Evolutionary conservation across 164 flowering plant genomes (phyloP), one percentile per base, ranked within the genome.

Genomic region (Cinnamomum micranthum): DNA sequence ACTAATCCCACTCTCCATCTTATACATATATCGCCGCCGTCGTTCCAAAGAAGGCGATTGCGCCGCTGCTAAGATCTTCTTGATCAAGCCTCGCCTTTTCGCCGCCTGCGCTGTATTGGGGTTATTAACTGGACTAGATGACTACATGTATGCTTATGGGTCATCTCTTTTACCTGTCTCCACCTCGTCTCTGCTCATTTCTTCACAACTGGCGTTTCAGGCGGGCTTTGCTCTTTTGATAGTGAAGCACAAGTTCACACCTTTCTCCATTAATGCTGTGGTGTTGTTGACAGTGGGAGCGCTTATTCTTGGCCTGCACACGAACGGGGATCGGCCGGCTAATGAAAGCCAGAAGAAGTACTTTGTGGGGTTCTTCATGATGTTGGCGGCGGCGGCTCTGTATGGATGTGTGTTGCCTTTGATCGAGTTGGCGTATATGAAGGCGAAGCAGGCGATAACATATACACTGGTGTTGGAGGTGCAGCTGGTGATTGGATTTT

Each of bases 391-490:
- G 1, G 85, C 92, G 22, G 83, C 71, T 2, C 76, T 87, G 11
- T 85, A 82, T 23, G 92, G 87, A 62, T 72, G 81, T 11, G 19
- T 86, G 0, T 52, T 89, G 78, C 89, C 92, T 60, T 24, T 81
- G 76, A 58, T 87, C n/a, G 92, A 88, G 80, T 69, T 87, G 75
- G 68, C 74, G 1, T 88, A 85, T 79, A 82, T 72, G 82, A 88
- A 79, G 76, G 81, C 86, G 27, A 80, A 78, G 64, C 82, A 83
- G 67, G 70, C 55, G 0, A 52, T 88, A 4, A 81, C 76, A 1
- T 87, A 81, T 65, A 28, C 82, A 0, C 51, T 88, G 71, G 92
- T 88, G 12, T n/a, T 87, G 81, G 90, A 87, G 84, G 33, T 83
- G 72, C 90, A 88, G 83, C 7, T 84, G 65, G 86, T 85, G 1